Percentiles rank a stretch among this genome's conserved stretches.
Evolutionary conservation across 2,329 filamentous ascomycete genomes (phyloP).

Genomic region (Fusarium decemcellulare): DNA sequence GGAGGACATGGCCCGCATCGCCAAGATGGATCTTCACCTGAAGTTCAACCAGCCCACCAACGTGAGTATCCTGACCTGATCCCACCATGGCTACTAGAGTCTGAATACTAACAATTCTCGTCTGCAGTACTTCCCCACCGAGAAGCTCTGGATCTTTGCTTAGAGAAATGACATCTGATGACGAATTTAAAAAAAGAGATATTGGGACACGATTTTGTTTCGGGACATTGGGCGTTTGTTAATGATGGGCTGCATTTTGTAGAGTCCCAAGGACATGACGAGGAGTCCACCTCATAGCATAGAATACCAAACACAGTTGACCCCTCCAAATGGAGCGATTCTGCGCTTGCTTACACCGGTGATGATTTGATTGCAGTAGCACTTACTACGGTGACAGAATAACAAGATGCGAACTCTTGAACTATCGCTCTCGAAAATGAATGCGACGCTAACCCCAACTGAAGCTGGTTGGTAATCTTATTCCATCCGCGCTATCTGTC

Average conservation of each 20-base stretch:
- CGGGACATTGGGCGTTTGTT: slow-evolving; percentile 48
- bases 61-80: slow-evolving; percentile 61
- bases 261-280: slow-evolving; percentile 38
- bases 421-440: neutral
- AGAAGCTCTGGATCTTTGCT: slow-evolving; percentile 71
- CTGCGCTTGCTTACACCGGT: neutral
- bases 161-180: slow-evolving; percentile 52
- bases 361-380: neutral
- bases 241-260: slow-evolving; percentile 43
- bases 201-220: slow-evolving; percentile 37
- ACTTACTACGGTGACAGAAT: neutral
- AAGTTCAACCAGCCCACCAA: slow-evolving; percentile 84
- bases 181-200: slow-evolving; percentile 37
- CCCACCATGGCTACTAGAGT: neutral
- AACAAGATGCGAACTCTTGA: neutral
- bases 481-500: slow-evolving; percentile 15
- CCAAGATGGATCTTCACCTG: slow-evolving; percentile 73
- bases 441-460: slow-evolving; percentile 10
- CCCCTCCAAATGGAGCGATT: slow-evolving; percentile 13
- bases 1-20: slow-evolving; percentile 77
- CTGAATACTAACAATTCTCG: slow-evolving; percentile 25
- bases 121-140: slow-evolving; percentile 67
- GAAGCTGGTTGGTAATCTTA: slow-evolving; percentile 14
- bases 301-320: slow-evolving; percentile 45
- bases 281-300: slow-evolving; percentile 32